Base-by-base conservation (phyloP, 176 grass and related monocot species). In the Bothriochloa decipiens region DNA sequence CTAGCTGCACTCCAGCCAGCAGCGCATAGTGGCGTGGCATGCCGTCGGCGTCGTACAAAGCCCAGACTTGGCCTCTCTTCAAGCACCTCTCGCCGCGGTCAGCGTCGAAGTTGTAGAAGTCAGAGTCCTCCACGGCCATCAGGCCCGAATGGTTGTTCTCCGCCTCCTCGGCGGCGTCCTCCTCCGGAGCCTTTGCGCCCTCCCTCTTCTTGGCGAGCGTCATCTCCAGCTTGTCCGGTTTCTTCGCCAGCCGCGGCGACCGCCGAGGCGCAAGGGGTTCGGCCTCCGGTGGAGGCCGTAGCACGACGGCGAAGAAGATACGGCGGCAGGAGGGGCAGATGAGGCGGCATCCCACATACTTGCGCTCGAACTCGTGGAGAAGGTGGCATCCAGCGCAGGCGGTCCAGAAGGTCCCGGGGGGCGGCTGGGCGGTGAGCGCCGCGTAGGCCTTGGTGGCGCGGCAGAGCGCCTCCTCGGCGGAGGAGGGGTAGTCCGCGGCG, bases 41-140 rank as follows among this genome's bases (percentile, higher is more conserved):
- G 47, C 92, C 95, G 4, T 95, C 95, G 5, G 95, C 89, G 4
- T 98, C 95, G 2, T 98, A 98, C 79, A 98, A 84, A 40, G 95
- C 95, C 95, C 95, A 98, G 7, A 98, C 80, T 75, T 95, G 95
- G 61, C 92, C 92, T 89, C 72, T 98, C 84, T 83, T 91, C 85
- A 98, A 87, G 76, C 91, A 90, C 77, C 46, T 90, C 81, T 98
- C 95, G 13, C 73, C 28, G 10, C 95, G 85, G 81, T 95, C 91
- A 0, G 84, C 82, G 18, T 98, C 95, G 27, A 98, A 98, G 63
- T 98, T 83, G 79, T 98, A 95, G 76, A 98, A 98, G 78, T 98
- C 92, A 0, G 95, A 98, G 79, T 93, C 95, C 80, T 90, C 91
- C 49, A 98, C 95, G 3, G 80, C 61, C 91, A 98, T 98, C 60